Conservation (phyloP, 2,329 filamentous ascomycete species). For the Byssoonygena ceratinophila region DNA sequence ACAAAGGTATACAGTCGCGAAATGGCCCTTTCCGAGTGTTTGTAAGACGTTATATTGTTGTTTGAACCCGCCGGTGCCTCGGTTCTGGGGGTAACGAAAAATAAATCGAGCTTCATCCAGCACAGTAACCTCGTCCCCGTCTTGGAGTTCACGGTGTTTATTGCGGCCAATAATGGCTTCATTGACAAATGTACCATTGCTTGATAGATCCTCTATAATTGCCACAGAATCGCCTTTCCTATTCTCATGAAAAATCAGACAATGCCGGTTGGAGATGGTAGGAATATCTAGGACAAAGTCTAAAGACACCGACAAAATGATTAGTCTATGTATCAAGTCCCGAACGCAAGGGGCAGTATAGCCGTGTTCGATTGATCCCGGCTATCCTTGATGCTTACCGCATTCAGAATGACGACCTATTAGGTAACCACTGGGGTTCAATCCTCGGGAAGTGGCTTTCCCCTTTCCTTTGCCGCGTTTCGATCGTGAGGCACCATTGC, state of each 20-base stretch:
- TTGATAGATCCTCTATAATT: conserved; percentile 84
- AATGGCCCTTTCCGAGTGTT: conserved; percentile 87
- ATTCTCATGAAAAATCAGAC: conserved; percentile 47
- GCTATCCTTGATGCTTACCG: conserved; percentile 47
- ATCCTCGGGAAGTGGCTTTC: conserved; percentile 39
- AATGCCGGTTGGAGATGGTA: conserved; percentile 70
- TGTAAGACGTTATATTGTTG: conserved; percentile 78
- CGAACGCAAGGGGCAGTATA: background rate
- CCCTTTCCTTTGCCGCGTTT: conserved; percentile 36
- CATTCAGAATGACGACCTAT: conserved; percentile 91
- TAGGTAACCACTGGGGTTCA: conserved; percentile 71
- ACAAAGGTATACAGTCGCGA: conserved; percentile 85
- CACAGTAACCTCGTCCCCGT: conserved; percentile 83
- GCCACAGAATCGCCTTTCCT: conserved; percentile 51
- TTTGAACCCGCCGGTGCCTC: conserved; percentile 64
- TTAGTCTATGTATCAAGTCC: background rate
- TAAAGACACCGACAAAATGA: conserved; percentile 20
- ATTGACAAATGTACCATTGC: conserved; percentile 94
- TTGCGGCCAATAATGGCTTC: conserved; percentile 85
- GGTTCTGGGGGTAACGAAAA: conserved; percentile 74
- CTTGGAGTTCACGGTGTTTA: conserved; percentile 74
- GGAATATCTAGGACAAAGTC: conserved; percentile 65
- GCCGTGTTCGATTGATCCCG: background rate
- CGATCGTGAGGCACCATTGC: conserved; percentile 28
- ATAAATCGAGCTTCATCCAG: conserved; percentile 77